Base-by-base conservation (phyloP, 768 basidiomycete species). In the Russula earlei region DNA sequence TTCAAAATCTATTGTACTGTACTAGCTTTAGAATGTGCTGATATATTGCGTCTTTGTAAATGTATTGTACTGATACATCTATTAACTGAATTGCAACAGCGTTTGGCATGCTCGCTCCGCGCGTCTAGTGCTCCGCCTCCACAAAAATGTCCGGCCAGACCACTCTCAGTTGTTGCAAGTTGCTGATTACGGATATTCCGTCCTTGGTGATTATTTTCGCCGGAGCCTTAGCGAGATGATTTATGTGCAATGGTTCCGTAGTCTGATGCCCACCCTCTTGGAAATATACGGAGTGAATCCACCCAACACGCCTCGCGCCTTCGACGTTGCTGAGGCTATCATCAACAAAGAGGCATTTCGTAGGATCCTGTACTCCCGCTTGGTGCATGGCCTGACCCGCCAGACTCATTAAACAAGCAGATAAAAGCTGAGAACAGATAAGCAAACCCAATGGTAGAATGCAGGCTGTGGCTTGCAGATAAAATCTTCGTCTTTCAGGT, bases 141-240 rank as follows among this genome's bases (percentile, higher is more conserved):
- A 49, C 76, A 72, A 92, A 91, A 24, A 92, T 71, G 58, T 91
- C 83, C 4, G 80, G 72, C 91, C 91, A 93, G 17, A 88, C 72
- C 11, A 63, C 67, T 57, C 90, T 72, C 60, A 93, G 70, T 62
- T 87, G 79, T 60, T 87, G 81, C 58, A 93, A 65, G 56, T 77
- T 70, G 9, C 67, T 69, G 52, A 92, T 74, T 22, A 78, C 74
- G 20, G 70, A 67, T 40, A 87, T 75, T 27, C 71, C 78, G 46
- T 78, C 75, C 34, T 72, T 63, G 12, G 67, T 68, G 14, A 67
- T 65, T n/a, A 65, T 56, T 42, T 69, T 67, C 15, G 73, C 72
- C 50, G 69, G 67, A 31, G 71, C 73, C 33, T 69, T 64, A 24
- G 64, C 78, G 44, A 72, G 67, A 24, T 76, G 70, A 66, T 76